Evolutionary conservation across 345 rosid genomes (phyloP).

Genomic region (Clarkia xantiana): DNA sequence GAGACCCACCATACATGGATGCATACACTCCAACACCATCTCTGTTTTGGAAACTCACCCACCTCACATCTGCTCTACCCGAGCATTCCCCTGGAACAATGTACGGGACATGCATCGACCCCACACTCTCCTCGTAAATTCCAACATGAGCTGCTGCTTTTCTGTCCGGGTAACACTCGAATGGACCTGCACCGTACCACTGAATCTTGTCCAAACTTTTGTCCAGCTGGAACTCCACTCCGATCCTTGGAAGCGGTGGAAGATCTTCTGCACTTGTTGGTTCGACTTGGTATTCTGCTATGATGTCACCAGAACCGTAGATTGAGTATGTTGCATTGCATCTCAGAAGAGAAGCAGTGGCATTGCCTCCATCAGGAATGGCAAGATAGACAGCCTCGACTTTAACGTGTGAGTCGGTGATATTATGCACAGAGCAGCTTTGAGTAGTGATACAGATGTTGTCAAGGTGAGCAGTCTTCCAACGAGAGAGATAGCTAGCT

Average conservation of each 20-base stretch:
- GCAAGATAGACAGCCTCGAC: slow-evolving; percentile 41
- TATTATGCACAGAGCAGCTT: slow-evolving; percentile 45
- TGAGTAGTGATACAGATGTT: slow-evolving; percentile 33
- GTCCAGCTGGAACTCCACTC: slow-evolving; percentile 63
- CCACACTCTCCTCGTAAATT: slow-evolving; percentile 46
- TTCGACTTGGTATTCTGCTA: slow-evolving; percentile 43
- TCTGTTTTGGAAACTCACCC: slow-evolving; percentile 64
- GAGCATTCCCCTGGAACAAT: slow-evolving; percentile 83
- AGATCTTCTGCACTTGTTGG: slow-evolving; percentile 41
- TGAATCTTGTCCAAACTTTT: slow-evolving; percentile 47
- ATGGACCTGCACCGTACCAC: slow-evolving; percentile 97
- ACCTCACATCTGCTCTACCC: slow-evolving; percentile 90
- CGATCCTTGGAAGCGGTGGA: slow-evolving; percentile 88
- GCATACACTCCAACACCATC: slow-evolving; percentile 76
- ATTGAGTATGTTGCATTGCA: slow-evolving; percentile 44
- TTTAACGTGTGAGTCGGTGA: slow-evolving; percentile 30
- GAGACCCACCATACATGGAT: slow-evolving; percentile 52
- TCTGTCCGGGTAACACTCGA: slow-evolving; percentile 94
- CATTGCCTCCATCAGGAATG: slow-evolving; percentile 15
- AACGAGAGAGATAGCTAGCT: slow-evolving; percentile 59
- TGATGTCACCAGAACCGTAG: slow-evolving; percentile 63
- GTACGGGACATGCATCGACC: slow-evolving; percentile 86
- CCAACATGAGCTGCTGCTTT: slow-evolving; percentile 86
- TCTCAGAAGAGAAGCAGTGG: slow-evolving; percentile 36
- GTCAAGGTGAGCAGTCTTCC: slow-evolving; percentile 63